Conservation (phyloP, 805 yeast genomes). For the Hanseniaspora hatyaiensis region DNA sequence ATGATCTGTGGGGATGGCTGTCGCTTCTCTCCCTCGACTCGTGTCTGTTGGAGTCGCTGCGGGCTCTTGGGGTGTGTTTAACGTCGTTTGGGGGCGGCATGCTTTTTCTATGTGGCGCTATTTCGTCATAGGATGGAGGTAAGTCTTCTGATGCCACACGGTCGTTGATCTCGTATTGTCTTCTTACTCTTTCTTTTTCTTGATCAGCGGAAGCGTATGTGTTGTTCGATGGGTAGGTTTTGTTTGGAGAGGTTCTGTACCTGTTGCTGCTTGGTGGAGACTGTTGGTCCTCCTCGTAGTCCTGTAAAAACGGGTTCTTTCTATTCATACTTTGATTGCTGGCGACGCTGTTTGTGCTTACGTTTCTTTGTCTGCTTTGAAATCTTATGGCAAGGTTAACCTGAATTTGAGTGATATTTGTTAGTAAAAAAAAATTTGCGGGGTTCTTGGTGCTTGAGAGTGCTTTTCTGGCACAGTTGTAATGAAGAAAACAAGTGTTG, state of each 20-base stretch:
- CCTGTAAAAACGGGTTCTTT: constrained; percentile 26
- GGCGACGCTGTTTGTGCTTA: constrained; percentile 10
- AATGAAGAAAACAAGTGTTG: too few relatives aligned
- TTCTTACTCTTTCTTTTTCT: constrained; percentile 27
- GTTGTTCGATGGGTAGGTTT: constrained; percentile 10
- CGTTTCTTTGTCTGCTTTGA: constrained; percentile 13
- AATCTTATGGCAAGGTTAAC: too few relatives aligned
- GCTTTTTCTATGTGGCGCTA: constrained; percentile 31
- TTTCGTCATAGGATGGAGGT: constrained; percentile 65
- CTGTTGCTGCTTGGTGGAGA: constrained; percentile 13
- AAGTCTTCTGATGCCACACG: constrained; percentile 26
- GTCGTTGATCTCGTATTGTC: constrained; percentile 22
- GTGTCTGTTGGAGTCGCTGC: too few relatives aligned
- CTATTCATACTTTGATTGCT: constrained; percentile 14
- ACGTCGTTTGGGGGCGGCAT: too few relatives aligned
- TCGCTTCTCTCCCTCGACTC: too few relatives aligned
- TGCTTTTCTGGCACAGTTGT: too few relatives aligned
- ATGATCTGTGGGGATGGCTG: constrained; percentile 19
- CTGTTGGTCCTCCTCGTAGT: constrained; percentile 20
- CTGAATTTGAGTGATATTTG: too few relatives aligned
- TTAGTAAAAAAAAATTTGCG: too few relatives aligned
- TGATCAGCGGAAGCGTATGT: constrained; percentile 30
- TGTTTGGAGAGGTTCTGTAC: background rate
- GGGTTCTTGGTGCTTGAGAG: too few relatives aligned
- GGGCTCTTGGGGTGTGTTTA: too few relatives aligned